phyloP scores from a whole-genome alignment of 352 stramenopile genomes.

The Globisporangium abappressorium region DNA sequence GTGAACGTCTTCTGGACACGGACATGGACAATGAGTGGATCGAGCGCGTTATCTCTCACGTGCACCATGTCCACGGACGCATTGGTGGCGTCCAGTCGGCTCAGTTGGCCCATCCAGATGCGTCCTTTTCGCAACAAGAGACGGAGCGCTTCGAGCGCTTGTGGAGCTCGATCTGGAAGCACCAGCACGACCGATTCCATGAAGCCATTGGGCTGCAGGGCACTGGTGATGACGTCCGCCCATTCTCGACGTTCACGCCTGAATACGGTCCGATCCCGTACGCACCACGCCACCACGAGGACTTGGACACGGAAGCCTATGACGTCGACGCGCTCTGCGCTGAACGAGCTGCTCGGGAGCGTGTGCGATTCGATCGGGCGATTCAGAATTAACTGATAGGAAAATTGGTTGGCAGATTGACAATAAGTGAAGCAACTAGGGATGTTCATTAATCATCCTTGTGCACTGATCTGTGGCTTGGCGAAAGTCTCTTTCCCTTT shows the following conservation, averaged over 20 bases:
- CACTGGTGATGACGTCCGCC: not conserved
- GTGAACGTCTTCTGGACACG: conserved; percentile 54
- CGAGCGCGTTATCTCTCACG: conserved; percentile 45
- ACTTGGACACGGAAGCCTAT: conserved; percentile 36
- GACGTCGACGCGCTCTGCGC: conserved; percentile 49
- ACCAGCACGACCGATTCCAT: conserved; percentile 24
- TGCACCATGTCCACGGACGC: conserved; percentile 62
- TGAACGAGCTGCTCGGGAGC: conserved; percentile 35
- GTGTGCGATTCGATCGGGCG: conserved; percentile 25
- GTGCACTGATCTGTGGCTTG: not conserved
- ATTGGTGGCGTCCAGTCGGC: conserved; percentile 48
- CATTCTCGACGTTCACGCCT: conserved; percentile 58
- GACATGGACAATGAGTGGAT: conserved; percentile 40
- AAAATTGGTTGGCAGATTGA: no score
- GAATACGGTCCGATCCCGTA: conserved; percentile 75
- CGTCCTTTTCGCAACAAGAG: conserved; percentile 25
- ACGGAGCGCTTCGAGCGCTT: conserved; percentile 51
- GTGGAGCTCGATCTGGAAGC: conserved; percentile 46
- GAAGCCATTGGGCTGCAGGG: conserved; percentile 15
- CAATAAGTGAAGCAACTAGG: not conserved
- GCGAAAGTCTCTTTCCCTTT: not conserved
- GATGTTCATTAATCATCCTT: not conserved
- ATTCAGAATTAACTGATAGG: not conserved
- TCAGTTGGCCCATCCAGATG: conserved; percentile 45
- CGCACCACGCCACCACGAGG: conserved; percentile 29